Evolutionary conservation across 306 rosid species (phyloP).

Genomic region (Lotus japonicus): DNA sequence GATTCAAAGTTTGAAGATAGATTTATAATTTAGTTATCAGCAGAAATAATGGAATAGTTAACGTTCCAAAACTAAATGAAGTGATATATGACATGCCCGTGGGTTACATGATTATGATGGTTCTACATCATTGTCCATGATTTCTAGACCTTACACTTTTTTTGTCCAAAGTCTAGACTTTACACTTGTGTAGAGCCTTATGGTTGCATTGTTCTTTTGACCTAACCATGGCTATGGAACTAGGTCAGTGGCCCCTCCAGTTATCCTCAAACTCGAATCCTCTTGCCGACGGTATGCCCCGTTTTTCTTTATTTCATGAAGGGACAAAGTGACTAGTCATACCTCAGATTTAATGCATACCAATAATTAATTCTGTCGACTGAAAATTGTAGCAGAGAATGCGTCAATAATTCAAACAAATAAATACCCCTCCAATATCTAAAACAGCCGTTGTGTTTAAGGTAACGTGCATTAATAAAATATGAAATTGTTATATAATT

Average conservation of each 20-base stretch:
- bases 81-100: not conserved
- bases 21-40: not conserved
- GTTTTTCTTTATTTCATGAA: not conserved
- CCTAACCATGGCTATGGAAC: not conserved
- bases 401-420: not conserved
- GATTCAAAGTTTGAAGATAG: not conserved
- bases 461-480: too few relatives aligned
- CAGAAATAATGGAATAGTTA: not conserved
- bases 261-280: not conserved
- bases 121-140: not conserved
- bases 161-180: not conserved
- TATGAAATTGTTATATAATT: too few relatives aligned
- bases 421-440: too few relatives aligned
- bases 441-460: too few relatives aligned
- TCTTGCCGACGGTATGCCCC: slow-evolving; percentile 9
- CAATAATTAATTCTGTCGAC: not conserved
- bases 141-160: too few relatives aligned
- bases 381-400: slow-evolving; percentile 12
- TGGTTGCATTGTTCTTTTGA: not conserved
- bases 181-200: not conserved
- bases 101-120: not conserved
- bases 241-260: not conserved
- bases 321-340: not conserved
- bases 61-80: not conserved
- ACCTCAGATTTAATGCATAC: not conserved